Base-by-base conservation (phyloP, 495 filamentous ascomycete genomes). In the Baudoinia panamericana region DNA sequence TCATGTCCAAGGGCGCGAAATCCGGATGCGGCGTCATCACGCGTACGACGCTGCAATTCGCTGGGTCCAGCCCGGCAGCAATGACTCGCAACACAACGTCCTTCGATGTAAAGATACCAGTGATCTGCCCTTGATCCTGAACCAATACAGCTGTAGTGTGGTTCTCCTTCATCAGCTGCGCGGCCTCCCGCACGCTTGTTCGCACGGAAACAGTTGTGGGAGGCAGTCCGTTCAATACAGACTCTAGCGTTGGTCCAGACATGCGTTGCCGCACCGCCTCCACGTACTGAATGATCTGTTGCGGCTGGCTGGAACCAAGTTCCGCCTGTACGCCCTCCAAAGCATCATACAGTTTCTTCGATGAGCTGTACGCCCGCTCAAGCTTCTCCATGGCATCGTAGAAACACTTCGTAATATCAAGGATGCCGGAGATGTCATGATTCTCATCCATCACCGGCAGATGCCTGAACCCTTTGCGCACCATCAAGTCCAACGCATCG, bases 351-450 rank as follows among this genome's bases (percentile, higher is more conserved):
- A 97, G 71, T 58, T 94, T 90, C 31, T 88, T 71, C 12, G 92
- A 96, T 27, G 92, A 96, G 56, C 82, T 82, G 61, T 97, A 97
- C 15, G 90, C 92, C 33, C 90, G 77, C 62, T 97, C 90, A 43
- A 97, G 61, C 64, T 97, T 97, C 67, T 97, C 90, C 90, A 97
- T 97, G 29, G 90, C 90, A 66, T 97, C 90, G 60, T 97, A 97
- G 64, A 97, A 97, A 65, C 90, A 97, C 63, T 96, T 97, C 20
- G 90, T 97, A 55, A 97, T 97, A 67, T 97, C 90, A 31, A 97
- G 70, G 46, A 97, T 86, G 64, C 90, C 90, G 13, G 88, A 94
- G 42, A 97, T 97, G 56, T 97, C 86, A 58, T 96, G 88, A 62
- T 96, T 94, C 69, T 97, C 90, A 60, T 97, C 90, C 90, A 97